Evolutionary conservation across 1,284 basidiomycete genomes (phyloP).

Genomic region (Xerocomus amazonicus): DNA sequence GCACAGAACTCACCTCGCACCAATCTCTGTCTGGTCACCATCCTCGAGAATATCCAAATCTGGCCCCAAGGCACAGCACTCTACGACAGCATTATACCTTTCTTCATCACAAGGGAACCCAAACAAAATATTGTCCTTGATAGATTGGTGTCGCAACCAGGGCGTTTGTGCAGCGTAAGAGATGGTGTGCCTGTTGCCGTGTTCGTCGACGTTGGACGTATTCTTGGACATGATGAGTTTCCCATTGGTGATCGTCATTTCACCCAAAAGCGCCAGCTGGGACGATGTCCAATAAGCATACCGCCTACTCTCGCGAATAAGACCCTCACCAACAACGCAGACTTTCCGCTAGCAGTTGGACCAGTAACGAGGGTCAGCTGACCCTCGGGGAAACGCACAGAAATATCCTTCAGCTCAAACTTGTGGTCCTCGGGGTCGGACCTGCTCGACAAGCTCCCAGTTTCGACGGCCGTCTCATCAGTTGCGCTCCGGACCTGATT

Average conservation of each 20-base stretch:
- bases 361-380: conserved; percentile 53
- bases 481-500: conserved; percentile 1
- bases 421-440: conserved; percentile 30
- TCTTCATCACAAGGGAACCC: conserved; percentile 41
- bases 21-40: conserved; percentile 33
- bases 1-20: conserved; percentile 27
- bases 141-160: conserved; percentile 51
- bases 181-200: conserved; percentile 45
- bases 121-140: conserved; percentile 48
- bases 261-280: conserved; percentile 33
- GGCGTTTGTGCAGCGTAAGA: conserved; percentile 61
- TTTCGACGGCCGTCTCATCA: conserved; percentile 14
- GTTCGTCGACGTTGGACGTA: conserved; percentile 36
- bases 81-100: conserved; percentile 44
- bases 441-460: conserved; percentile 12
- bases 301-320: not conserved
- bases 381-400: conserved; percentile 57
- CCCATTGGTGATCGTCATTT: conserved; percentile 30
- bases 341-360: conserved; percentile 71
- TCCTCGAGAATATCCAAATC: conserved; percentile 53
- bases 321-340: conserved; percentile 33
- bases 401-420: conserved; percentile 59
- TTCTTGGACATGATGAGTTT: conserved; percentile 42
- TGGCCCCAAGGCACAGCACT: conserved; percentile 59
- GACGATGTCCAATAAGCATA: not conserved